These are phyloP conservation scores for Parmelia sp. DNA, from an alignment of 495 filamentous ascomycete species.

Conservation along the genomic window DNA sequence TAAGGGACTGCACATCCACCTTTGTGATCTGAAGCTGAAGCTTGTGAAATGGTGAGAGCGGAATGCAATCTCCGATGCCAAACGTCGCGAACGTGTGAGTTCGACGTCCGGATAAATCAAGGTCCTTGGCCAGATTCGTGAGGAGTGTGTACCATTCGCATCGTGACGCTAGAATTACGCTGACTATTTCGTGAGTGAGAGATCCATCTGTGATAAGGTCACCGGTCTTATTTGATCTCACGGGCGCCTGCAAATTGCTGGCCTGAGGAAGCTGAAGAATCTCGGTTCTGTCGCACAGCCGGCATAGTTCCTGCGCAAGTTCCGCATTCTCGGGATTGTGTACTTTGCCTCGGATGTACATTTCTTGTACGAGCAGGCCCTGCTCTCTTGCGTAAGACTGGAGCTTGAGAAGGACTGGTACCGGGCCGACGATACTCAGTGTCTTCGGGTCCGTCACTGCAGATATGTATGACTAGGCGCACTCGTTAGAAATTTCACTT, in stretches of 20 bases:
- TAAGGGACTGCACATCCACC: constrained; percentile 16
- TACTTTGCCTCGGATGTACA: constrained; percentile 22
- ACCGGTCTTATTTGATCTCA: constrained; percentile 31
- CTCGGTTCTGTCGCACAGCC: constrained; percentile 20
- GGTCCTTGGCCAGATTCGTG: constrained; percentile 27
- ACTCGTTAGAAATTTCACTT: not conserved
- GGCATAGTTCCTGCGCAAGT: constrained; percentile 25
- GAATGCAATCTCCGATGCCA: constrained; percentile 32
- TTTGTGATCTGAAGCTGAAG: constrained; percentile 27
- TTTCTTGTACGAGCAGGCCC: constrained; percentile 16
- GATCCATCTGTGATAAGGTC: constrained; percentile 15
- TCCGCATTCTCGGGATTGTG: constrained; percentile 34
- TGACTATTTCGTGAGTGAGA: constrained; percentile 31
- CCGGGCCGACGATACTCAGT: constrained; percentile 30
- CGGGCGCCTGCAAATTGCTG: constrained; percentile 23
- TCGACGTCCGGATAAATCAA: constrained; percentile 17
- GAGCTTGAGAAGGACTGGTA: constrained; percentile 13
- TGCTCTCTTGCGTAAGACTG: constrained; percentile 12
- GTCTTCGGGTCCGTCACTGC: constrained; percentile 32
- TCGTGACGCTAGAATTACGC: constrained; percentile 30
- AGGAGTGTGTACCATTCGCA: constrained; percentile 36
- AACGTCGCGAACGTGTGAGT: constrained; percentile 27
- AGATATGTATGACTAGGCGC: constrained; percentile 28
- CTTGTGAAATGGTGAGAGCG: constrained; percentile 31
- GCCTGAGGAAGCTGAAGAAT: constrained; percentile 26